These are phyloP conservation scores for Remersonia thermophila DNA, from an alignment of 2,329 filamentous ascomycete species.

Conservation along the genomic window DNA sequence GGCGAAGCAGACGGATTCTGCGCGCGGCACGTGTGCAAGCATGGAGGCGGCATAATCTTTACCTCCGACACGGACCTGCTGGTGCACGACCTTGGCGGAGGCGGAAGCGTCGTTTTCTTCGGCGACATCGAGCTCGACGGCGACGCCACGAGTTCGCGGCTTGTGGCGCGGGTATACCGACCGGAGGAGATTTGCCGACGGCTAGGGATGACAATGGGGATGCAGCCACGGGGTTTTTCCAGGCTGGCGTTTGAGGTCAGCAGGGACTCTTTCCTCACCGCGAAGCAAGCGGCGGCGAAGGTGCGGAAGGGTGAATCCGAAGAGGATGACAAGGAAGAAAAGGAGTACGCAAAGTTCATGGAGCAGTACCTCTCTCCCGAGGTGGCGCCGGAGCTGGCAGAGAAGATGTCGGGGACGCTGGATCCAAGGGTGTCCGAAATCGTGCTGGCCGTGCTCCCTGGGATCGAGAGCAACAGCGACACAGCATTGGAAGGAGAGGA, in stretches of 20 bases:
- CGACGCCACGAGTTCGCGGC: too few relatives aligned
- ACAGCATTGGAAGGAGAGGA: background rate
- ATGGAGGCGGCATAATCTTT: conserved; percentile 48
- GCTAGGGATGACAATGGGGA: conserved; percentile 15
- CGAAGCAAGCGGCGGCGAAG: conserved; percentile 16
- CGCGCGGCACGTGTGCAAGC: conserved; percentile 46
- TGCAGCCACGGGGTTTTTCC: conserved; percentile 15
- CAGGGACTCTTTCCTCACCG: conserved; percentile 16
- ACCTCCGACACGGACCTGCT: conserved; percentile 84
- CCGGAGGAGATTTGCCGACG: conserved; percentile 15
- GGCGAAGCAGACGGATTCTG: conserved; percentile 81
- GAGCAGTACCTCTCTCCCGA: conserved; percentile 16
- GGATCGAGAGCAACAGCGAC: too few relatives aligned
- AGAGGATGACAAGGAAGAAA: conserved; percentile 6
- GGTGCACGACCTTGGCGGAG: conserved; percentile 53
- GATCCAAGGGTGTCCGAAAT: conserved; percentile 21
- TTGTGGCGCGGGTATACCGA: conserved; percentile 16
- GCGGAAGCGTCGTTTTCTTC: conserved; percentile 49
- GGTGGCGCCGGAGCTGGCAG: conserved; percentile 2
- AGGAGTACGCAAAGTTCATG: conserved; percentile 19
- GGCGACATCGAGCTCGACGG: conserved; percentile 40
- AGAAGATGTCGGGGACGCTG: conserved; percentile 9
- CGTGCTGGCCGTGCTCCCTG: conserved; percentile 16
- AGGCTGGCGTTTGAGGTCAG: conserved; percentile 24
- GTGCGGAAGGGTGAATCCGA: conserved; percentile 12